A percentile compares a stretch with the other conserved stretches of the same genome.
Evolutionary conservation across 2,329 filamentous ascomycete species (phyloP).

Genomic region (Alternaria postmessia): DNA sequence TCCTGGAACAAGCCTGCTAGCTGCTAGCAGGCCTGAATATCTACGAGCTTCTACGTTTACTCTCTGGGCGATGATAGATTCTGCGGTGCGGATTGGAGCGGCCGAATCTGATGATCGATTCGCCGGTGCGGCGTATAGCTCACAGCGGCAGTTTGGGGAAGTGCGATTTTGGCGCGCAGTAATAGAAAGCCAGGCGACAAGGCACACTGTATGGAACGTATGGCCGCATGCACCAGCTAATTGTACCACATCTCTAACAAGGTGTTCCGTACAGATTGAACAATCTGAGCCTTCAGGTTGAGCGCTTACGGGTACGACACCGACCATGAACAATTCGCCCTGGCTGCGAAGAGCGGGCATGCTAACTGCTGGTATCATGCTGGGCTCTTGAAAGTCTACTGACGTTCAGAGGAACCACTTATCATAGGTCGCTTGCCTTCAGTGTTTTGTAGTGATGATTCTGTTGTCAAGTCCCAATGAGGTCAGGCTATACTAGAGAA

Average conservation of each 20-base stretch:
- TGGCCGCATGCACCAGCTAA: constrained; percentile 5
- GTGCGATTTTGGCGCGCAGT: background rate
- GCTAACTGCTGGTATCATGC: background rate
- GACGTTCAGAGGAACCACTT: background rate
- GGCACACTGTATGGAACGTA: constrained; percentile 6
- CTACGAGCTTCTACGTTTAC: background rate
- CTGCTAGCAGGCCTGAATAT: background rate
- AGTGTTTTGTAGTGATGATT: background rate
- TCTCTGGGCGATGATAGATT: background rate
- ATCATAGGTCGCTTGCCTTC: background rate
- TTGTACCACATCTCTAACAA: constrained; percentile 1
- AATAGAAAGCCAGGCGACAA: constrained; percentile 1
- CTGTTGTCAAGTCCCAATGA: background rate
- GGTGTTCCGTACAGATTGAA: background rate
- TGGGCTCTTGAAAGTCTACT: background rate
- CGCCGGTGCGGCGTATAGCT: constrained; percentile 1
- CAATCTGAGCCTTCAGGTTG: background rate
- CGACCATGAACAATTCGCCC: constrained; percentile 10
- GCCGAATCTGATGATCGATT: background rate
- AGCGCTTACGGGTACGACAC: background rate
- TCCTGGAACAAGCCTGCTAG: background rate
- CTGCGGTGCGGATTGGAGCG: background rate
- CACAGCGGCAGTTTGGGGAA: constrained; percentile 7
- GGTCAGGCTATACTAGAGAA: background rate
- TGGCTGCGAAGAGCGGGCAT: constrained; percentile 5